A percentile compares a stretch with the other conserved stretches of the same genome.
Conservation (phyloP, 164 flowering plant species). For the Vitis rotundifolia region DNA sequence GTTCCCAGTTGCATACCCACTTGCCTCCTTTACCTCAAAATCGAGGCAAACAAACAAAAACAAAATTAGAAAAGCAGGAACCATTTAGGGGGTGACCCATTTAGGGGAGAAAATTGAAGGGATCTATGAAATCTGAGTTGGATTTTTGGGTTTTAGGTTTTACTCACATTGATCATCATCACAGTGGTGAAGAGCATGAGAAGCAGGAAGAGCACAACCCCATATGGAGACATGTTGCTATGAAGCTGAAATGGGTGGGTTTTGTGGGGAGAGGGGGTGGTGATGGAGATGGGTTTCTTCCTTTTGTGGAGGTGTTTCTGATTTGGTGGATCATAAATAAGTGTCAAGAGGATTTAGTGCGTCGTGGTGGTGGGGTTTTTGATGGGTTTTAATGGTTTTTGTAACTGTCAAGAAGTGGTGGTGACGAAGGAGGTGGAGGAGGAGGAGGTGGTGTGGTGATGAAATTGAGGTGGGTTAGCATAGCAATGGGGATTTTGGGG, state of each 20-base stretch:
- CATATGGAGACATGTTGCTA: constrained; percentile 8
- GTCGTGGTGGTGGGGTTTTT: too few relatives aligned
- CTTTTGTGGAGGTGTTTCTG: neutral
- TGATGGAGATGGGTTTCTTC: neutral
- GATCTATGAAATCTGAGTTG: constrained; percentile 17
- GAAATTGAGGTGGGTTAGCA: neutral
- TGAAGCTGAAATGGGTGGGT: constrained; percentile 2
- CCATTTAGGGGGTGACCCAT: neutral
- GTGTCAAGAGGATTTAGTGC: neutral
- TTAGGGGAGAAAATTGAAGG: constrained; percentile 4
- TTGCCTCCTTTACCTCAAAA: constrained; percentile 42
- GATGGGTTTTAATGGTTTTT: too few relatives aligned
- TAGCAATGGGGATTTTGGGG: too few relatives aligned
- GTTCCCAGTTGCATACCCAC: constrained; percentile 18
- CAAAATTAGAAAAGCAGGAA: neutral
- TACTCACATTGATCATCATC: constrained; percentile 7
- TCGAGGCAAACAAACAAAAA: constrained; percentile 14
- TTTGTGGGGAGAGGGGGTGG: neutral
- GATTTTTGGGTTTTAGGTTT: neutral
- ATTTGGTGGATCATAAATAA: constrained; percentile 3
- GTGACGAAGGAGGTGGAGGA: too few relatives aligned
- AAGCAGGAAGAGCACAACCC: constrained; percentile 22
- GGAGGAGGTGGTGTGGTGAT: too few relatives aligned
- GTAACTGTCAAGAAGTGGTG: too few relatives aligned
- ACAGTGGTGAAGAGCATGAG: constrained; percentile 17